phyloP scores from a whole-genome alignment of 164 flowering plant genomes.

The Brasenia schreberi region DNA sequence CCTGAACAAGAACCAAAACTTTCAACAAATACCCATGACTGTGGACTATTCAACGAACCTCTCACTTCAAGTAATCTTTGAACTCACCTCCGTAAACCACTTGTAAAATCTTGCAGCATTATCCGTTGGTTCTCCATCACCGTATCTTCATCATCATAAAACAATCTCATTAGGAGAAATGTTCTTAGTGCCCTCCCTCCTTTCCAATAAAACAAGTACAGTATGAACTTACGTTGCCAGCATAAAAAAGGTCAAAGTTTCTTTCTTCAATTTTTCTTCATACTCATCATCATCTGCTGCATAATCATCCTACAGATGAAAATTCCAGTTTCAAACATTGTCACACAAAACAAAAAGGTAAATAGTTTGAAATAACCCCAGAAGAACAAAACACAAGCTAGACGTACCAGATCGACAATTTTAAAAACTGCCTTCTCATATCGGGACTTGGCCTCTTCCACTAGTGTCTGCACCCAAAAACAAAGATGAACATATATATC shows the following conservation, averaged over 20 bases:
- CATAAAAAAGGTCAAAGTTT: slow-evolving; percentile 59
- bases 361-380: background rate
- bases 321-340: background rate
- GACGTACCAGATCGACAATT: slow-evolving; percentile 70
- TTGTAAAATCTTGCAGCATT: slow-evolving; percentile 93
- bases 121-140: slow-evolving; percentile 99
- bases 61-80: background rate
- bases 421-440: slow-evolving; percentile 69
- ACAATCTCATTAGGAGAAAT: background rate
- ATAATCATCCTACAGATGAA: slow-evolving; percentile 67
- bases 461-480: slow-evolving; percentile 43
- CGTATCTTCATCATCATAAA: slow-evolving; percentile 37
- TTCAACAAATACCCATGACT: background rate
- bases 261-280: slow-evolving; percentile 70
- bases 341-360: background rate
- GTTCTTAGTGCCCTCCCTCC: background rate
- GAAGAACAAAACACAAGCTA: background rate
- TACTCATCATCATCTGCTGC: slow-evolving; percentile 86
- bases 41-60: background rate
- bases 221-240: slow-evolving; percentile 72
- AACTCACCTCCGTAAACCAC: slow-evolving; percentile 37
- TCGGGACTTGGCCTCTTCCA: slow-evolving; percentile 76
- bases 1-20: slow-evolving; percentile 21
- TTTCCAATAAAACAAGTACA: background rate
- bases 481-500: background rate